Evolutionary conservation across 129 eudicot species (phyloP).

Genomic region (Ambrosia trifida): DNA sequence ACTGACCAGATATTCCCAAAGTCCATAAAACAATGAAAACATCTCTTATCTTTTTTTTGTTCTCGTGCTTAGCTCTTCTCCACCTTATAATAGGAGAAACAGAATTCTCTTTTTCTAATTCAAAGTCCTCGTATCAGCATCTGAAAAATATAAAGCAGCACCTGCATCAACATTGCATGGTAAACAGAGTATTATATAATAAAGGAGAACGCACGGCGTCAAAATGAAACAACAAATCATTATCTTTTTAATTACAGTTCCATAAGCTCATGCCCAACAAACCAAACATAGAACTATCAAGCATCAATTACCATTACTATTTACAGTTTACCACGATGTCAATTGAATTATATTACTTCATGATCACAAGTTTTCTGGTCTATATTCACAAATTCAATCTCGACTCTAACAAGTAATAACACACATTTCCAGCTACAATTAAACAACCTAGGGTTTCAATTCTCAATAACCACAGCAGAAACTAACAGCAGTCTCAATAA

Average conservation of each 20-base stretch:
- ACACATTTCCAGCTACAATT: slow-evolving; percentile 1
- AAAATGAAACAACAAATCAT: slow-evolving; percentile 5
- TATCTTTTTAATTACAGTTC: not conserved
- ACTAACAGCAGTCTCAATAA: not conserved
- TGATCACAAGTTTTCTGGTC: slow-evolving; percentile 8
- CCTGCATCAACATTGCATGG: slow-evolving; percentile 15
- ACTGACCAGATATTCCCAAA: slow-evolving; percentile 81
- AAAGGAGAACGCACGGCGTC: not conserved
- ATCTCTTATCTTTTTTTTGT: slow-evolving; percentile 47
- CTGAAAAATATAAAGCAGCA: slow-evolving; percentile 32
- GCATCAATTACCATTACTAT: slow-evolving; percentile 5
- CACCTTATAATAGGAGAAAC: slow-evolving; percentile 29
- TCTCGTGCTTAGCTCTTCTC: slow-evolving; percentile 25
- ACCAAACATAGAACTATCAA: slow-evolving; percentile 10
- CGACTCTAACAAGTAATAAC: not conserved
- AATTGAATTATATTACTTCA: slow-evolving; percentile 4
- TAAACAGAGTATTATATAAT: not conserved
- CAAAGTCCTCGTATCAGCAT: slow-evolving; percentile 39
- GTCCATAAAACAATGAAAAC: slow-evolving; percentile 95
- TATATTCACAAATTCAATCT: not conserved
- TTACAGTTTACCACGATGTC: not conserved
- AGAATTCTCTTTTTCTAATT: slow-evolving; percentile 22
- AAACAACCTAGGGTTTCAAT: not conserved
- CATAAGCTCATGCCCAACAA: slow-evolving; percentile 3
- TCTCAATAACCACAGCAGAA: slow-evolving; percentile 1